phyloP scores from a whole-genome alignment of 2,329 filamentous ascomycete genomes.

The Microcyclospora tardicrescens region DNA sequence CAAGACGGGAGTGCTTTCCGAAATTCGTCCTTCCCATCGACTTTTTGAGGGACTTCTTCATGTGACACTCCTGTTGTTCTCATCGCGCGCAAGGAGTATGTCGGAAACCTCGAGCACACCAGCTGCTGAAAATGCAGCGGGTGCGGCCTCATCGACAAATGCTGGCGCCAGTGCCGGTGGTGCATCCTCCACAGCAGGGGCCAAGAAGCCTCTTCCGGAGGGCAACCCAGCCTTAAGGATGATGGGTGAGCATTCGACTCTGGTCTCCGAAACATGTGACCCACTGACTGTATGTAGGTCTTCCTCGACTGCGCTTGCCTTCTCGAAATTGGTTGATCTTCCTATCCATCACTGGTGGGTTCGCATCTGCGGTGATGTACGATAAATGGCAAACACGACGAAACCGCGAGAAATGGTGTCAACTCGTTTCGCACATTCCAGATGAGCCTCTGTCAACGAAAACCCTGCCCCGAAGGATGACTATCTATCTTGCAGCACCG shows the following conservation, averaged over 20 bases:
- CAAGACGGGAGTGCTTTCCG: too few species aligned
- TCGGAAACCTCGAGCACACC: background rate
- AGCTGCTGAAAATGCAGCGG: constrained; percentile 8
- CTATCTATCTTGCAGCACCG: constrained; percentile 72
- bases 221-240: constrained; percentile 63
- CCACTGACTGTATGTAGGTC: constrained; percentile 37
- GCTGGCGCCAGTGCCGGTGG: constrained; percentile 5
- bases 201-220: constrained; percentile 28
- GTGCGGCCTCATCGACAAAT: constrained; percentile 4
- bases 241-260: constrained; percentile 39
- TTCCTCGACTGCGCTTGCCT: constrained; percentile 77
- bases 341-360: constrained; percentile 61
- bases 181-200: constrained; percentile 20
- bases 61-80: too few species aligned
- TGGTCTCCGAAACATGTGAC: constrained; percentile 1
- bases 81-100: too few species aligned
- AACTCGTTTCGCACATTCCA: constrained; percentile 71
- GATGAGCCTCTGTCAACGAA: constrained; percentile 60
- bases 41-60: too few species aligned
- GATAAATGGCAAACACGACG: constrained; percentile 83
- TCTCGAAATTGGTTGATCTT: constrained; percentile 99
- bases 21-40: too few species aligned
- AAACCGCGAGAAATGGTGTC: constrained; percentile 74
- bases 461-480: constrained; percentile 69
- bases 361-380: constrained; percentile 73